phyloP scores from a whole-genome alignment of 495 filamentous ascomycete genomes.

The Lophiotrema nucula region DNA sequence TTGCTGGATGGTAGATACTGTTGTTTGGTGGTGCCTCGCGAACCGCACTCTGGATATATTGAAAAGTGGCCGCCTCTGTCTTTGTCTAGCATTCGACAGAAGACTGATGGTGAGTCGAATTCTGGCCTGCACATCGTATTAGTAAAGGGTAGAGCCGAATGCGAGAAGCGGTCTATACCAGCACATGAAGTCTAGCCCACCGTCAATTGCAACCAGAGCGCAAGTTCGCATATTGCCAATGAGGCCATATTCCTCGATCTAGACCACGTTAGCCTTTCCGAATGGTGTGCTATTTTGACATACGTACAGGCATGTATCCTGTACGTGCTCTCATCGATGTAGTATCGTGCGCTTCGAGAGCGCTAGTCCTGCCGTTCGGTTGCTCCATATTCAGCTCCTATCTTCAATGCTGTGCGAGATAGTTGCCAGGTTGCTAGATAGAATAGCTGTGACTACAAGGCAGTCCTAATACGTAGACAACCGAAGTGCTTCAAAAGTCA shows the following conservation, averaged over 20 bases:
- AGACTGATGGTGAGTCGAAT: conserved; percentile 37
- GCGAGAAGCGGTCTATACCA: conserved; percentile 61
- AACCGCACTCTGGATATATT: conserved; percentile 51
- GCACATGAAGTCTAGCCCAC: conserved; percentile 73
- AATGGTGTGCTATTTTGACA: background rate
- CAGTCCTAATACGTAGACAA: too few relatives aligned
- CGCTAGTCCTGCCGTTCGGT: too few relatives aligned
- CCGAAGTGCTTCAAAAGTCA: too few relatives aligned
- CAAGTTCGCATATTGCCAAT: conserved; percentile 79
- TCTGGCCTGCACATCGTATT: too few relatives aligned
- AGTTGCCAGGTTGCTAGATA: too few relatives aligned
- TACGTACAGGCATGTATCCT: conserved; percentile 26
- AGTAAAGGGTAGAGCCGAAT: conserved; percentile 12
- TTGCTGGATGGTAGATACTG: conserved; percentile 70
- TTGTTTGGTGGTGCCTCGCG: conserved; percentile 61
- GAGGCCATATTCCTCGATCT: conserved; percentile 73
- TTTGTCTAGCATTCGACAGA: conserved; percentile 61
- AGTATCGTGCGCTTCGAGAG: conserved; percentile 15
- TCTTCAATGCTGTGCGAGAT: too few relatives aligned
- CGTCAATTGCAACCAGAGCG: conserved; percentile 67
- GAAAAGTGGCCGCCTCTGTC: conserved; percentile 69
- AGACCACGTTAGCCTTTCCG: conserved; percentile 34
- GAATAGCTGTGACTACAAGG: too few relatives aligned
- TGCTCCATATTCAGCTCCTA: too few relatives aligned
- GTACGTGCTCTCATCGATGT: conserved; percentile 15